Conservation (phyloP, 2,329 filamentous ascomycete genomes). For the Akanthomyces dipterigenus region DNA sequence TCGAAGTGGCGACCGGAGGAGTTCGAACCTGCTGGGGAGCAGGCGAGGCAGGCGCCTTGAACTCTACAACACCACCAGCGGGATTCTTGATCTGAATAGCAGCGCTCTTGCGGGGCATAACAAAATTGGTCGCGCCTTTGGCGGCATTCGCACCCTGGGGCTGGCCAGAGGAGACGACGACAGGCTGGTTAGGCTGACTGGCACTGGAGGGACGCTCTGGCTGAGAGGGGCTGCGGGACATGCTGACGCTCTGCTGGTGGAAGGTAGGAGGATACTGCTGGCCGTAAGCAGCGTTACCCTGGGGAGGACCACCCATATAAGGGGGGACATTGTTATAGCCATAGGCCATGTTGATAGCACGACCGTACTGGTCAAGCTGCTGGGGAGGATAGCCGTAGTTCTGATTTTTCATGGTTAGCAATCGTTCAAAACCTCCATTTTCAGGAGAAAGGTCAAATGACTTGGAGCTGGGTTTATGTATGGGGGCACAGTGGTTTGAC, state of each 20-base stretch:
- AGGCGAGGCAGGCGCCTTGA: conserved; percentile 52
- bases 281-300: conserved; percentile 43
- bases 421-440: conserved; percentile 63
- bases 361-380: conserved; percentile 32
- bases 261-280: conserved; percentile 34
- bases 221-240: conserved; percentile 81
- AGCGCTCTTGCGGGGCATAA: conserved; percentile 59
- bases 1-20: conserved; percentile 65
- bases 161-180: conserved; percentile 51
- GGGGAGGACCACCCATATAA: conserved; percentile 37
- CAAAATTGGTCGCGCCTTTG: conserved; percentile 39
- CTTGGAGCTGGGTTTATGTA: conserved; percentile 26
- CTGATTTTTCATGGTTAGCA: conserved; percentile 67
- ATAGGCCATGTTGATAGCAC: conserved; percentile 34
- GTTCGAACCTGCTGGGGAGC: conserved; percentile 54
- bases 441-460: conserved; percentile 59
- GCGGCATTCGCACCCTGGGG: conserved; percentile 47
- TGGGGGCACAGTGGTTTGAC: conserved; percentile 7
- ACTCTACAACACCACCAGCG: conserved; percentile 68
- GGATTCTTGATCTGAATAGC: conserved; percentile 80
- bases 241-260: conserved; percentile 54
- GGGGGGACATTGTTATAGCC: conserved; percentile 40
- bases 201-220: conserved; percentile 63
- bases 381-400: conserved; percentile 48
- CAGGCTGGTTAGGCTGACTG: conserved; percentile 52